Evolutionary conservation across 2,329 filamentous ascomycete genomes (phyloP).

Genomic region (Fusarium paranaense): DNA sequence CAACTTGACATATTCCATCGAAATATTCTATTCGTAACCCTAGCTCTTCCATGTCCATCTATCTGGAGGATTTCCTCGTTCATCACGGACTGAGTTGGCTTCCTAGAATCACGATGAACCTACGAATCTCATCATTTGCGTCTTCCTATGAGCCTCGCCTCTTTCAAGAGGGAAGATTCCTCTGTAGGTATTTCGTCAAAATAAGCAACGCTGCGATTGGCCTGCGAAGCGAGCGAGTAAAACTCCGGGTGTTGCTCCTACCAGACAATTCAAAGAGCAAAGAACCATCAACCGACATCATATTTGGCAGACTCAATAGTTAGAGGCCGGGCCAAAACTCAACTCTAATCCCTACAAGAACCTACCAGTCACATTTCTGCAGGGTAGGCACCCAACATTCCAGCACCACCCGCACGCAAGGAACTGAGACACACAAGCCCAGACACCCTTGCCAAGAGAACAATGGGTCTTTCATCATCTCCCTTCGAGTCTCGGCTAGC

Average conservation of each 20-base stretch:
- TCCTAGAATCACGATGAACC: too few species aligned
- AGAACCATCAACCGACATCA: neutral
- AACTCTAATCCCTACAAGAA: neutral
- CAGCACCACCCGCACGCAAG: neutral
- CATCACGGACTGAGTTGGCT: too few species aligned
- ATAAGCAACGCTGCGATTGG: neutral
- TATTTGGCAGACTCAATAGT: conserved; percentile 4
- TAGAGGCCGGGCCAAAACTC: neutral
- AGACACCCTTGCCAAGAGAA: conserved; percentile 1
- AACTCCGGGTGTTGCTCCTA: neutral
- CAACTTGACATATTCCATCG: too few species aligned
- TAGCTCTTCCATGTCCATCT: too few species aligned
- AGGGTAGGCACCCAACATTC: conserved; percentile 7
- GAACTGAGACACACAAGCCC: neutral
- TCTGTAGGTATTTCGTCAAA: too few species aligned
- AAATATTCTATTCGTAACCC: too few species aligned
- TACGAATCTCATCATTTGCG: too few species aligned
- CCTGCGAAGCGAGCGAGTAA: neutral
- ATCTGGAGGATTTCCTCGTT: too few species aligned
- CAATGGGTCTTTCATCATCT: neutral
- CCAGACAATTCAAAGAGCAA: neutral
- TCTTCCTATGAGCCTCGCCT: too few species aligned
- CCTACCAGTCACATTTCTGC: conserved; percentile 21
- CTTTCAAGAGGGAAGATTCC: too few species aligned
- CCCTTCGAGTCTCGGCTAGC: neutral